A percentile compares a stretch with the other conserved stretches of the same genome.
Conservation (phyloP, 306 rosid genomes). For the Vigna radiata region DNA sequence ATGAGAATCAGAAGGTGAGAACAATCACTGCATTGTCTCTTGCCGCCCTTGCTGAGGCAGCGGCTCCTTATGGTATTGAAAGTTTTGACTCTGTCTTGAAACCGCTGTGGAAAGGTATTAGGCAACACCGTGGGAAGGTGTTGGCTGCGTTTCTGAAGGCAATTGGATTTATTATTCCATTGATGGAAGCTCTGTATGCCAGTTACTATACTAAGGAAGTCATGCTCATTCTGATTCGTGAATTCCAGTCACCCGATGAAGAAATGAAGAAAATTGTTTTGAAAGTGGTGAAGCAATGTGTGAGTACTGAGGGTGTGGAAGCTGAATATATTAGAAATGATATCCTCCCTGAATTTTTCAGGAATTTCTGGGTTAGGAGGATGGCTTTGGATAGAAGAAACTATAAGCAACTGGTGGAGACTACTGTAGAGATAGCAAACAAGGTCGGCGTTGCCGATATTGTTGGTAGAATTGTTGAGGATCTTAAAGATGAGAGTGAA, state of each 20-base stretch:
- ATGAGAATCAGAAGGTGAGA: conserved; percentile 96
- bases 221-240: conserved; percentile 88
- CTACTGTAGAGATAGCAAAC: conserved; percentile 95
- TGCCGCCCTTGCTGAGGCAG: conserved; percentile 97
- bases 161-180: conserved; percentile 90
- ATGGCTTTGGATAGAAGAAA: conserved; percentile 97
- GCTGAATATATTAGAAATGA: conserved; percentile 69
- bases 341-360: conserved; percentile 83
- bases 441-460: conserved; percentile 97
- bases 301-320: conserved; percentile 95
- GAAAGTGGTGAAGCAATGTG: conserved; percentile 98
- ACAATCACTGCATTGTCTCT: conserved; percentile 93
- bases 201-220: conserved; percentile 95
- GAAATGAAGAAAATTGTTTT: conserved; percentile 98
- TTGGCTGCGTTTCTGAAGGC: conserved; percentile 95
- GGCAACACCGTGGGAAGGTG: conserved; percentile 96
- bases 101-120: conserved; percentile 95
- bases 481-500: conserved; percentile 98
- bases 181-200: conserved; percentile 95
- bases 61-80: conserved; percentile 97
- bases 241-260: conserved; percentile 98
- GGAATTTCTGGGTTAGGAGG: conserved; percentile 96
- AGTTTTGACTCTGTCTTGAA: conserved; percentile 95
- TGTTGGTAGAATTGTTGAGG: conserved; percentile 92
- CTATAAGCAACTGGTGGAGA: conserved; percentile 92